These are phyloP conservation scores for Fraxinus angustifolia DNA, from an alignment of 305 asterid species.

Conservation along the genomic window DNA sequence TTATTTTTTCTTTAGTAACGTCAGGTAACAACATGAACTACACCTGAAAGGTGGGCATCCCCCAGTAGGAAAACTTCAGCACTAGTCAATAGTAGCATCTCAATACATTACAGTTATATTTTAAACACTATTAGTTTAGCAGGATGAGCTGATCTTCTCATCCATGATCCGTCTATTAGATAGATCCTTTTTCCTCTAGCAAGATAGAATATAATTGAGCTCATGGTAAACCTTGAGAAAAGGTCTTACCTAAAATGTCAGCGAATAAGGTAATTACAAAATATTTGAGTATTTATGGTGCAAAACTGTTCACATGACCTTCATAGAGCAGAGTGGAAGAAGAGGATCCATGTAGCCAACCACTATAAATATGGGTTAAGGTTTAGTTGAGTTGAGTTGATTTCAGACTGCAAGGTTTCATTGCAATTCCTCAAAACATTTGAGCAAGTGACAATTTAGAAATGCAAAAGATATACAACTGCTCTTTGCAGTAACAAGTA, in stretches of 20 bases:
- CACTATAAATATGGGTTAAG: background rate
- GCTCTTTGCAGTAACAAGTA: background rate
- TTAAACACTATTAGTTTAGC: background rate
- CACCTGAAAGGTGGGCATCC: background rate
- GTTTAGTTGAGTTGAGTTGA: background rate
- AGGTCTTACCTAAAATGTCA: background rate
- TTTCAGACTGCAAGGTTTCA: background rate
- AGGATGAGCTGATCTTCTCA: background rate
- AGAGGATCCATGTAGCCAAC: background rate
- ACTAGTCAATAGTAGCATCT: background rate
- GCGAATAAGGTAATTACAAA: background rate
- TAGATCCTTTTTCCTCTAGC: background rate
- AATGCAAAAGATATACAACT: background rate
- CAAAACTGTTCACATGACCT: background rate
- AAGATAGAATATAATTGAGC: background rate
- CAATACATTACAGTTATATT: background rate
- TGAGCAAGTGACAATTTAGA: background rate
- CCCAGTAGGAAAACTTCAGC: background rate
- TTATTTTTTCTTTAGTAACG: background rate
- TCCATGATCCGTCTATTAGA: background rate
- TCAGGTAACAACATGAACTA: constrained; percentile 3
- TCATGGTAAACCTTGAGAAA: background rate
- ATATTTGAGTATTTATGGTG: background rate
- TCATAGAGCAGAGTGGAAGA: background rate
- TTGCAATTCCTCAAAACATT: background rate